These are phyloP conservation scores for Epichloe bromicola DNA, from an alignment of 2,329 filamentous ascomycete species.

Conservation along the genomic window DNA sequence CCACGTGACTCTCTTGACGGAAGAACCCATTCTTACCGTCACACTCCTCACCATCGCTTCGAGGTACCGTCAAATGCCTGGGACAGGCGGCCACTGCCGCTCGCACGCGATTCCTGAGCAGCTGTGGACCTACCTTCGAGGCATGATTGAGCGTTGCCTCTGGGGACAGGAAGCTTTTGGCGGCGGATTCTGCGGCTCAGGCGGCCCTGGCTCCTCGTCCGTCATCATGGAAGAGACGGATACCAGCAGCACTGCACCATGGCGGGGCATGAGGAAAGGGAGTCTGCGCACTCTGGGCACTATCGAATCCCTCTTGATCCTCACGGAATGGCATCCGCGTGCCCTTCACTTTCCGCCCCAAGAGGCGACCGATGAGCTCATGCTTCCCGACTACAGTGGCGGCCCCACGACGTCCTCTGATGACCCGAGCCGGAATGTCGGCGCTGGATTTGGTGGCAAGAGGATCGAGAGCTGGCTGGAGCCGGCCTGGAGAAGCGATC, in stretches of 20 bases:
- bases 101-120: slow-evolving; percentile 90
- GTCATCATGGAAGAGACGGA: slow-evolving; percentile 38
- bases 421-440: slow-evolving; percentile 18
- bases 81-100: slow-evolving; percentile 68
- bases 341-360: slow-evolving; percentile 87
- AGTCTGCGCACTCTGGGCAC: slow-evolving; percentile 84
- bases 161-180: slow-evolving; percentile 96
- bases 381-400: slow-evolving; percentile 46
- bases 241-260: slow-evolving; percentile 55
- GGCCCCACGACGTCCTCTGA: slow-evolving; percentile 26
- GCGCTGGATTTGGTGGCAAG: slow-evolving; percentile 60
- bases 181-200: slow-evolving; percentile 69
- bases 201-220: slow-evolving; percentile 30
- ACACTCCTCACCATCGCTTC: slow-evolving; percentile 86
- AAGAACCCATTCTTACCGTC: slow-evolving; percentile 86
- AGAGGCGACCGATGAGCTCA: slow-evolving; percentile 57
- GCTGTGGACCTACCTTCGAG: slow-evolving; percentile 84
- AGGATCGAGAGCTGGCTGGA: slow-evolving; percentile 93
- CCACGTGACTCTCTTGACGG: slow-evolving; percentile 67
- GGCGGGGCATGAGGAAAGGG: slow-evolving; percentile 58
- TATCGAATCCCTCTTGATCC: slow-evolving; percentile 82
- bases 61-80: slow-evolving; percentile 67
- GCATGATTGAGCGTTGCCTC: slow-evolving; percentile 89
- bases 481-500: slow-evolving; percentile 85
- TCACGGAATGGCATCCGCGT: slow-evolving; percentile 95